Evolutionary conservation across 2,329 filamentous ascomycete species (phyloP), one percentile per base, ranked within the genome.

Genomic region (Thermoascus crustaceus): DNA sequence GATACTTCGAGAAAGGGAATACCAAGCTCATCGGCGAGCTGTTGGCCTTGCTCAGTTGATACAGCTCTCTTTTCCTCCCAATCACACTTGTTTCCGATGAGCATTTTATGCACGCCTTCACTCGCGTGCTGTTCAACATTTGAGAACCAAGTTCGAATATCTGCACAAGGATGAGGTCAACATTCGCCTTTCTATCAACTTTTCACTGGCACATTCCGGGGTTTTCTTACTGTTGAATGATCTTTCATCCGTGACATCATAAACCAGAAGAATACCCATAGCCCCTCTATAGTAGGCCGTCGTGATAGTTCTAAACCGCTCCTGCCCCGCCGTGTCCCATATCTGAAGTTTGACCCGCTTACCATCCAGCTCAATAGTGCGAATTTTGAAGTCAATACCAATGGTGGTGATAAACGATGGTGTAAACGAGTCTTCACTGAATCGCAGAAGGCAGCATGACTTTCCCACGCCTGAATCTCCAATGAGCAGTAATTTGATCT

Each of bases 61-160:
- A 98, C 84, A 37, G 85, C 87, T 50, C 91, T 82, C 75, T 96
- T 96, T 69, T 98, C 91, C 67, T 96, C 91, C 91, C 91, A 96
- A 67, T 98, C 91, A 69, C 91, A 98, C 71, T 98, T 98, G 76
- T 98, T 98, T 61, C 91, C 91, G 50, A 98, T 95, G 48, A 98
- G 77, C 59, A 98, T 96, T 75, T 96, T 98, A 78, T 96, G 95
- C 59, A 98, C 91, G 55, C 91, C 91, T 69, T 96, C 91, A 54
- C 86, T 94, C 40, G 91, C 91, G 68, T 98, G 88, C 66, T 94
- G 88, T 64, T 95, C 88, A 52, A 95, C 88, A 68, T 98, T 96
- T 59, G 88, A 88, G 70, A 98, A 98, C 91, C 91, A 98, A 49
- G 91, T 96, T 57, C 88, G 83, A 64, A 98, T 98, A 68, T 98